Evolutionary conservation across 2,329 filamentous ascomycete species (phyloP).

Genomic region (Fusarium illudens): DNA sequence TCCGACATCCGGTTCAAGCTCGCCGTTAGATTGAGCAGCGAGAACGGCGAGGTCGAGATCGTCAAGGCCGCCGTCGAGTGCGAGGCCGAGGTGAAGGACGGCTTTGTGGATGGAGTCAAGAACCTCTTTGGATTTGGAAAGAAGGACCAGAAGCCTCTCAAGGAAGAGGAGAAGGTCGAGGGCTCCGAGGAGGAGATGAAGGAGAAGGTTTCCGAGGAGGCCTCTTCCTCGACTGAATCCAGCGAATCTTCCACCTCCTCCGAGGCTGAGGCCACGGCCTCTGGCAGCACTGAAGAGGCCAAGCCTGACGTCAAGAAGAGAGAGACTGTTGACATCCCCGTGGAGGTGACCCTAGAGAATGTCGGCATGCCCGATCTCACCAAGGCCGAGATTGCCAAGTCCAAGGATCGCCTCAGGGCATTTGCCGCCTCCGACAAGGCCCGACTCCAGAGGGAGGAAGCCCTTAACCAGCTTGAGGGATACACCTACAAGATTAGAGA

Average conservation of each 20-base stretch:
- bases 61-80: constrained; percentile 82
- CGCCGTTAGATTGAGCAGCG: constrained; percentile 73
- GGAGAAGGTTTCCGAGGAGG: constrained; percentile 48
- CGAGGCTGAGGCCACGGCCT: constrained; percentile 52
- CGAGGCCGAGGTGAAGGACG: constrained; percentile 82
- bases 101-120: constrained; percentile 92
- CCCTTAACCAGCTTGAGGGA: constrained; percentile 89
- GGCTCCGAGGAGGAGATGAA: constrained; percentile 53
- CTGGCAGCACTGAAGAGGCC: constrained; percentile 55
- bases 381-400: constrained; percentile 57
- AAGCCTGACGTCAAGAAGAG: constrained; percentile 67
- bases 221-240: constrained; percentile 36
- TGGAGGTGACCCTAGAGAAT: constrained; percentile 60
- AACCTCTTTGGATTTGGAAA: constrained; percentile 94
- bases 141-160: constrained; percentile 78
- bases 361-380: constrained; percentile 59
- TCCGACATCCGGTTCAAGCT: constrained; percentile 84
- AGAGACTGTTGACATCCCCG: constrained; percentile 63
- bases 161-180: constrained; percentile 55
- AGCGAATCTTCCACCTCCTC: constrained; percentile 42
- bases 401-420: constrained; percentile 77
- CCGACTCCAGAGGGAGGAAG: constrained; percentile 80
- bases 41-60: constrained; percentile 84
- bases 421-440: constrained; percentile 88
- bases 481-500: constrained; percentile 92